Base-by-base conservation (phyloP, 2,329 filamentous ascomycete genomes). In the Epichloe bromicola region DNA sequence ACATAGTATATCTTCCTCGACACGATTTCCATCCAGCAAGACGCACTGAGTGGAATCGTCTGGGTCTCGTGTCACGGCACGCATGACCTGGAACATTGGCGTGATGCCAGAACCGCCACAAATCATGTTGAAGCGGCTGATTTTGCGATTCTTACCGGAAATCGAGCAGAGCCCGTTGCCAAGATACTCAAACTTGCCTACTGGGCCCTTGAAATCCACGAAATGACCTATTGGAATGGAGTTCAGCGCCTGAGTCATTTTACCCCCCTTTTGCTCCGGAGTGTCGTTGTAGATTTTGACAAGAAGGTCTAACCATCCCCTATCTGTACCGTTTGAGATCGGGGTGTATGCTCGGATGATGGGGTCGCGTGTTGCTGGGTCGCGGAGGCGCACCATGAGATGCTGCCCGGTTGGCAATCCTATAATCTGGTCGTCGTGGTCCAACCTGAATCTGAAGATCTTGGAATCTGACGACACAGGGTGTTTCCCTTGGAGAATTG, bases 331-430 rank as follows among this genome's bases (percentile, higher is more conserved):
- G 48, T 85, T 74, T 0, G 86, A 90, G 30, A 93, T 79, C 0
- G 89, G 90, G 1, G 90, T 96, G 69, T 95, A 96, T 5, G 86
- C 82, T 20, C 90, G 79, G 59, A 95, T 89, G 57, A 95, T 84
- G 34, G 82, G 74, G 60, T 91, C 85, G 44, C 73, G 72, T 0
- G 80, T 83, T 0, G 74, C 80, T 0, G 85, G 82, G 61, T 95
- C 86, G 26, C 79, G 79, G 3, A 95, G 72, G 3, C 86, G 84
- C 60, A 95, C 78, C 80, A 95, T 86, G 1, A 95, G 71, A 66
- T 96, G 90, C 62, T 95, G 87, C 15, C 90, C 90, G 0, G 86
- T 80, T 0, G 88, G 88, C 0, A 95, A 73, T 8, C 90, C 90
- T 8, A 93, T 73, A 0, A 65, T 65, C 63, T 95, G 89, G 0